Conservation (phyloP, 306 rosid species). For the Vigna mungo region DNA sequence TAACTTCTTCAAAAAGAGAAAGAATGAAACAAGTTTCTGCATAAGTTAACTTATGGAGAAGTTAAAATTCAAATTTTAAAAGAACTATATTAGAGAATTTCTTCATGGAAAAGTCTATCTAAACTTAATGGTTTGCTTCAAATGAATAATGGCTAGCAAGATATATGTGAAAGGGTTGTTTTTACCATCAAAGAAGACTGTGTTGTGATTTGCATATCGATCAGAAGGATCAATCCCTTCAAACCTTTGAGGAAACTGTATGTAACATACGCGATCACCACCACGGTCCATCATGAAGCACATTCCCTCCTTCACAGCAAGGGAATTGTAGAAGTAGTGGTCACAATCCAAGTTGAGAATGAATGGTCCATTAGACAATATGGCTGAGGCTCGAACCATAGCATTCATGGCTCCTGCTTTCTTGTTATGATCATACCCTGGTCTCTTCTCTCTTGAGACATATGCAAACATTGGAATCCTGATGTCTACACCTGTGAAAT, state of each 20-base stretch:
- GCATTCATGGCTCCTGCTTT: constrained; percentile 36
- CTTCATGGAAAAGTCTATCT: too few species aligned
- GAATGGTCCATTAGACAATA: constrained; percentile 19
- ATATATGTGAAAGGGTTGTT: background rate
- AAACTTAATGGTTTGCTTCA: background rate
- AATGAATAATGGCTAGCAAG: constrained; percentile 6
- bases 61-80: too few species aligned
- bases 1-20: too few species aligned
- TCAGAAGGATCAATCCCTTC: constrained; percentile 34
- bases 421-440: constrained; percentile 29
- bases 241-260: constrained; percentile 29
- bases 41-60: too few species aligned
- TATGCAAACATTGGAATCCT: constrained; percentile 32
- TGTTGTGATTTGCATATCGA: constrained; percentile 31
- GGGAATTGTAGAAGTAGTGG: constrained; percentile 22
- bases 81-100: too few species aligned
- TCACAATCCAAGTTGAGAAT: constrained; percentile 29
- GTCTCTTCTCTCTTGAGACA: constrained; percentile 30
- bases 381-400: constrained; percentile 32
- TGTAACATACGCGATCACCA: constrained; percentile 19
- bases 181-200: constrained; percentile 34
- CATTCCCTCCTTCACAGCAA: constrained; percentile 31
- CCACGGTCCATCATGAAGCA: constrained; percentile 35
- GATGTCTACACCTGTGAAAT: constrained; percentile 15
- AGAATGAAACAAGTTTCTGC: too few species aligned